A percentile compares a stretch with the other conserved stretches of the same genome.
phyloP scores from a whole-genome alignment of 2,329 filamentous ascomycete genomes.

The Apiospora rasikravindrae region DNA sequence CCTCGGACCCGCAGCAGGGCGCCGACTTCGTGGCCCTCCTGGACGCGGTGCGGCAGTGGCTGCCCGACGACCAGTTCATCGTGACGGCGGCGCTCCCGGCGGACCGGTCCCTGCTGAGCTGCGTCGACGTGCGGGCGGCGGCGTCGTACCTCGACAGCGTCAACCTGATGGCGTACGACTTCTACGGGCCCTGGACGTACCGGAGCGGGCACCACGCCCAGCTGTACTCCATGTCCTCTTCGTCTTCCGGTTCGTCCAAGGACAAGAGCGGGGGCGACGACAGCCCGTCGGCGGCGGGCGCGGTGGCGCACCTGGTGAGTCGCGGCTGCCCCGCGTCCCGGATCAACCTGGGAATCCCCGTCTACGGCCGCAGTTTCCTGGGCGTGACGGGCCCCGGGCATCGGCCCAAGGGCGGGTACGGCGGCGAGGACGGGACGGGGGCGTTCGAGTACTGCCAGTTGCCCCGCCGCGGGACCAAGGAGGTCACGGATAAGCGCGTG shows the following conservation, averaged over 20 bases:
- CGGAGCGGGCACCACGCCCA: constrained; percentile 78
- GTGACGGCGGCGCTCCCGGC: constrained; percentile 77
- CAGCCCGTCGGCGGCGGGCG: constrained; percentile 30
- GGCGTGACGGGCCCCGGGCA: constrained; percentile 69
- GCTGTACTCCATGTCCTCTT: constrained; percentile 66
- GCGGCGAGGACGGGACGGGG: constrained; percentile 63
- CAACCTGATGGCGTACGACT: constrained; percentile 84
- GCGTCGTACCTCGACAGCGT: constrained; percentile 73
- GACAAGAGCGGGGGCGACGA: not conserved
- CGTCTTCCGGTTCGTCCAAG: constrained; percentile 63
- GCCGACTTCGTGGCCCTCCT: constrained; percentile 73
- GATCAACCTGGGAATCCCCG: constrained; percentile 76
- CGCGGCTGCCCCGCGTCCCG: constrained; percentile 73
- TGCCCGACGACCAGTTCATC: constrained; percentile 72
- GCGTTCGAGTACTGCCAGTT: constrained; percentile 77
- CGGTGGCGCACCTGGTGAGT: constrained; percentile 67
- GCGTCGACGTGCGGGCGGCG: constrained; percentile 69
- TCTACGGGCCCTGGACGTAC: constrained; percentile 72
- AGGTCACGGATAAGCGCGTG: constrained; percentile 69
- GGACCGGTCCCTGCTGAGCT: constrained; percentile 66
- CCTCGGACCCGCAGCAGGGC: constrained; percentile 68
- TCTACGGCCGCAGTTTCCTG: constrained; percentile 77
- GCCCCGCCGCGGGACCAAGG: constrained; percentile 64
- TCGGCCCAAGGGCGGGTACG: constrained; percentile 52
- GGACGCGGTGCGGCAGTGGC: constrained; percentile 65